phyloP scores from a whole-genome alignment of 345 rosid genomes.

The Carallia brachiata region DNA sequence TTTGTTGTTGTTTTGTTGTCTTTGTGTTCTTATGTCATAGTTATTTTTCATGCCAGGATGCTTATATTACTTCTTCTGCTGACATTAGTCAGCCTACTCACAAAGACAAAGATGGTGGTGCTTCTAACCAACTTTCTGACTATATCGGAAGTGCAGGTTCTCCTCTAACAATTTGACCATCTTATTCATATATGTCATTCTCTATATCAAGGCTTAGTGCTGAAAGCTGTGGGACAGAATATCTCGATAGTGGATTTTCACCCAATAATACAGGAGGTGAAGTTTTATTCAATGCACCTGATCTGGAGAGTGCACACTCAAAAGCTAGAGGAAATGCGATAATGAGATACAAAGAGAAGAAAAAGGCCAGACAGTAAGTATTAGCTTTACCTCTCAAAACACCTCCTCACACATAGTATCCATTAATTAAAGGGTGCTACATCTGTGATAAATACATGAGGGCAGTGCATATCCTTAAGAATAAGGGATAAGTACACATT shows the following conservation, averaged over 20 bases:
- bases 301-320: conserved; percentile 29
- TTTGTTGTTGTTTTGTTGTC: no score
- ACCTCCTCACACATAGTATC: no score
- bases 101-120: conserved; percentile 17
- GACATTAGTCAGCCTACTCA: conserved; percentile 9
- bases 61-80: conserved; percentile 21
- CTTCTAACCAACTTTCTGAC: conserved; percentile 20
- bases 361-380: conserved; percentile 56
- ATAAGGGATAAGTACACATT: no score
- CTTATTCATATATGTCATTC: conserved; percentile 41
- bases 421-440: no score
- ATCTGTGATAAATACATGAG: no score
- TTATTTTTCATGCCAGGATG: conserved; percentile 23
- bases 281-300: conserved; percentile 32
- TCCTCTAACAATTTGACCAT: conserved; percentile 26
- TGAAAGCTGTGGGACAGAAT: conserved; percentile 33
- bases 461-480: no score
- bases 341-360: conserved; percentile 61
- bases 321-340: conserved; percentile 47
- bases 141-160: conserved; percentile 17
- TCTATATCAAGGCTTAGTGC: conserved; percentile 39
- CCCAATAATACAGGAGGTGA: conserved; percentile 23
- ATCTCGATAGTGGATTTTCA: conserved; percentile 38
- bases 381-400: conserved; percentile 11
- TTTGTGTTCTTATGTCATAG: no score